Conservation (phyloP, 495 filamentous ascomycete species). For the Aspergillus haitiensis region DNA sequence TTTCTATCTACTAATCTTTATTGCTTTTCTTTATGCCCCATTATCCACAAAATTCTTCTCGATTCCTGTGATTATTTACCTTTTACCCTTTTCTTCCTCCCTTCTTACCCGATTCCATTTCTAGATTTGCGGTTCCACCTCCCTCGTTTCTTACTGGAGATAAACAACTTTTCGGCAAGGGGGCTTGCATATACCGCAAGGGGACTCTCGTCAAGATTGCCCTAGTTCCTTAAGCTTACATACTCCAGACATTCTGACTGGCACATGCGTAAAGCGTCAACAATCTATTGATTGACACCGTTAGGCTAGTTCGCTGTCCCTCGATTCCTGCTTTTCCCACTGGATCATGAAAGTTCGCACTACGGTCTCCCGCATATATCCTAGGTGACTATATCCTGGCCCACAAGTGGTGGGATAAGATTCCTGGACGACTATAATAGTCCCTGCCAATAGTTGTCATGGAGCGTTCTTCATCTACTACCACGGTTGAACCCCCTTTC, state of each 20-base stretch:
- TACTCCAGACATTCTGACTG: constrained; percentile 16
- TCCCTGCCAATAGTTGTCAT: constrained; percentile 36
- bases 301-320: constrained; percentile 22
- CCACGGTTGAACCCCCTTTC: constrained; percentile 34
- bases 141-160: constrained; percentile 21
- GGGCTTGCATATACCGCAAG: constrained; percentile 21
- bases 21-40: constrained; percentile 17
- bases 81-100: constrained; percentile 14
- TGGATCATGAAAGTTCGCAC: constrained; percentile 31
- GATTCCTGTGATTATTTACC: constrained; percentile 10
- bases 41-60: constrained; percentile 1
- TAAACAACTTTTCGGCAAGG: constrained; percentile 23
- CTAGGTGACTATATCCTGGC: constrained; percentile 24
- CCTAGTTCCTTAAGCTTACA: constrained; percentile 9
- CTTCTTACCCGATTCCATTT: constrained; percentile 10
- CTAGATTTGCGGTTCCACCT: constrained; percentile 10
- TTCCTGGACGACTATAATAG: constrained; percentile 16
- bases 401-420: constrained; percentile 12
- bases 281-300: constrained; percentile 26
- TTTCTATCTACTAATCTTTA: constrained; percentile 13
- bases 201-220: constrained; percentile 8
- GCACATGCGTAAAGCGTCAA: constrained; percentile 22
- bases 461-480: constrained; percentile 33
- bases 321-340: constrained; percentile 22
- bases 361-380: constrained; percentile 27